Conservation (phyloP, 495 filamentous ascomycete species). For the Penicillium soppii region DNA sequence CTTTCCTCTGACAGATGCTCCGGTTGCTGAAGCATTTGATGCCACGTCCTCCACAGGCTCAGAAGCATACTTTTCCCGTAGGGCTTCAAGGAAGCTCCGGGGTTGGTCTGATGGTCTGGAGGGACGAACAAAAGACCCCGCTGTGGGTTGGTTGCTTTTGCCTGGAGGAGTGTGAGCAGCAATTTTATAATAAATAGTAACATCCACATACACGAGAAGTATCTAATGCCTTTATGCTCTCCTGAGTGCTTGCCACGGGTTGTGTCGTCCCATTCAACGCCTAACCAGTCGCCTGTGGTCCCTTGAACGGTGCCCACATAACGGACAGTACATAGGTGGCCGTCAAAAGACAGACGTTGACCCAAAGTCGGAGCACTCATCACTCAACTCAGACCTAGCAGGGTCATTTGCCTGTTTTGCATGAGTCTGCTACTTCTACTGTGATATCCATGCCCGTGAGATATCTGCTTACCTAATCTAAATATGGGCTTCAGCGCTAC, state of each 20-base stretch:
- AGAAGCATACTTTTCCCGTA: slow-evolving; percentile 79
- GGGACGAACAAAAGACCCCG: slow-evolving; percentile 85
- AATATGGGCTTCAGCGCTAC: slow-evolving; percentile 8
- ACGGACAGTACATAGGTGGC: slow-evolving; percentile 75
- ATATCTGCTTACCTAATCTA: not conserved
- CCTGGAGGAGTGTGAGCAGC: slow-evolving; percentile 46
- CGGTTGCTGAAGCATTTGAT: slow-evolving; percentile 7
- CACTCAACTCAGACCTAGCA: not conserved
- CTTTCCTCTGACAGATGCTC: slow-evolving; percentile 30
- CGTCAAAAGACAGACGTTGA: slow-evolving; percentile 75
- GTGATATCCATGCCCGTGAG: not conserved
- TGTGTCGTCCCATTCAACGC: slow-evolving; percentile 94
- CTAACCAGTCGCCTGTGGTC: slow-evolving; percentile 81
- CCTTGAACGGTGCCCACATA: slow-evolving; percentile 76
- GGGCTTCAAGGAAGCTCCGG: slow-evolving; percentile 72
- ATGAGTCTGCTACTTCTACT: not conserved
- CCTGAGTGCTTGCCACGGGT: slow-evolving; percentile 87
- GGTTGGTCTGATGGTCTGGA: slow-evolving; percentile 65
- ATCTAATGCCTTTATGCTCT: slow-evolving; percentile 70
- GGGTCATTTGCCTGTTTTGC: not conserved
- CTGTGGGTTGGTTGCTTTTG: slow-evolving; percentile 60
- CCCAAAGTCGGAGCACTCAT: slow-evolving; percentile 19
- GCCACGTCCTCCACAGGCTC: slow-evolving; percentile 37
- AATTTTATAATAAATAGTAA: not conserved
- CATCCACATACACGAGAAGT: slow-evolving; percentile 71